Evolutionary conservation across 2,329 filamentous ascomycete genomes (phyloP).

Genomic region (Epichloe elymi): DNA sequence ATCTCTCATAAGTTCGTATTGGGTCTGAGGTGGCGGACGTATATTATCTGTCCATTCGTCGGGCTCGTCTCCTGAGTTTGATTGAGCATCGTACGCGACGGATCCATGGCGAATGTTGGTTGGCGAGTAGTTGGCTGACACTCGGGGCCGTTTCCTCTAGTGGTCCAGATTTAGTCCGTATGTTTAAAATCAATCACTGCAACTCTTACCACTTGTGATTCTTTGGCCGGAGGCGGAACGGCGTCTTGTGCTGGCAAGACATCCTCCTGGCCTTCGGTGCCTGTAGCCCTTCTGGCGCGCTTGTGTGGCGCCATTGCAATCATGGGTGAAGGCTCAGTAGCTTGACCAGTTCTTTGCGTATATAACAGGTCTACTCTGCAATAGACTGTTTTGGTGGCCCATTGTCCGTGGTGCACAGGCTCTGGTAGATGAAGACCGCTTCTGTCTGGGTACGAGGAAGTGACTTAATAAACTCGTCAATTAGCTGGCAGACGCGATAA

Average conservation of each 20-base stretch:
- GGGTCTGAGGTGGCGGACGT: slow-evolving; percentile 33
- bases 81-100: neutral
- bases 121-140: slow-evolving; percentile 1
- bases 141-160: slow-evolving; percentile 13
- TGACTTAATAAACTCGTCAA: too few species aligned
- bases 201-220: slow-evolving; percentile 1
- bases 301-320: slow-evolving; percentile 24
- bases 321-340: neutral
- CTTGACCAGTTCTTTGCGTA: too few species aligned
- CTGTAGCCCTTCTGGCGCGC: slow-evolving; percentile 24
- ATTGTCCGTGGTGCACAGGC: neutral
- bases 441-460: too few species aligned
- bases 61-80: slow-evolving; percentile 2
- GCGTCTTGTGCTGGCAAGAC: neutral
- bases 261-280: neutral
- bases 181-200: neutral
- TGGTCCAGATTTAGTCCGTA: neutral
- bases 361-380: neutral
- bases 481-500: too few species aligned
- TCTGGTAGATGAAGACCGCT: neutral
- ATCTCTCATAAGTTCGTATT: slow-evolving; percentile 50
- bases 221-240: neutral
- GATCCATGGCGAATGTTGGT: neutral
- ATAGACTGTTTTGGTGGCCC: neutral
- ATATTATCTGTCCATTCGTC: neutral